Conservation (phyloP, 2,329 filamentous ascomycete genomes). For the Trematosphaeria pertusa region DNA sequence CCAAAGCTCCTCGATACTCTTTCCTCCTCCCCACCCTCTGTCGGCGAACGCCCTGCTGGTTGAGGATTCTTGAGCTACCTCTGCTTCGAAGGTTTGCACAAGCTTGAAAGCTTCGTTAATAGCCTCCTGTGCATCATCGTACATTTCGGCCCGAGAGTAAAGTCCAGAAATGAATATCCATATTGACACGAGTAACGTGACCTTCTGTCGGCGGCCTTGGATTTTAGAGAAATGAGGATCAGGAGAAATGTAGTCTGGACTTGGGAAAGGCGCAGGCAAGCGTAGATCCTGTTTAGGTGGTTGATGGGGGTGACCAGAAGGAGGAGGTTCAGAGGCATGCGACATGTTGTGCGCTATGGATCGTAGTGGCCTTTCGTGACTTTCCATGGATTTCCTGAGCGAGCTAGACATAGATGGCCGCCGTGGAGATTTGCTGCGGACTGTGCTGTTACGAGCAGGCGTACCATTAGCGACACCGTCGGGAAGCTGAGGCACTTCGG, state of each 20-base stretch:
- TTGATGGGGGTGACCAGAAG: slow-evolving; percentile 49
- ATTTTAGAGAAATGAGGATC: slow-evolving; percentile 58
- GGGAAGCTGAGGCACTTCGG: slow-evolving; percentile 34
- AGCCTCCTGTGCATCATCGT: slow-evolving; percentile 80
- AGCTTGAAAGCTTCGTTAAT: slow-evolving; percentile 82
- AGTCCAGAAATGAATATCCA: slow-evolving; percentile 92
- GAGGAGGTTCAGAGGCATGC: slow-evolving; percentile 42
- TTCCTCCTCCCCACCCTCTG: slow-evolving; percentile 78
- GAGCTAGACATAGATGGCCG: slow-evolving; percentile 30
- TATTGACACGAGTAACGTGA: slow-evolving; percentile 72
- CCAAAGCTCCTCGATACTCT: slow-evolving; percentile 83
- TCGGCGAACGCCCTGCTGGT: slow-evolving; percentile 68
- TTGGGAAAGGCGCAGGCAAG: slow-evolving; percentile 50
- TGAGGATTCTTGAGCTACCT: slow-evolving; percentile 67
- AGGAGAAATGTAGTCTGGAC: slow-evolving; percentile 40
- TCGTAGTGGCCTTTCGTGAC: slow-evolving; percentile 45
- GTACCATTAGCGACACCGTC: slow-evolving; percentile 27
- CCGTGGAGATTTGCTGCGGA: slow-evolving; percentile 23
- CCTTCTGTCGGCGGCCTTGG: slow-evolving; percentile 62
- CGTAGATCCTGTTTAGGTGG: slow-evolving; percentile 53
- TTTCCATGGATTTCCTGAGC: slow-evolving; percentile 36
- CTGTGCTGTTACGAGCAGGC: slow-evolving; percentile 16
- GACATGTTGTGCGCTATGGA: slow-evolving; percentile 50
- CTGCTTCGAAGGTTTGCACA: slow-evolving; percentile 72
- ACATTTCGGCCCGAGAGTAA: slow-evolving; percentile 81